These are phyloP conservation scores for Diaporthe batatas DNA, from an alignment of 2,329 filamentous ascomycete species.

Conservation along the genomic window DNA sequence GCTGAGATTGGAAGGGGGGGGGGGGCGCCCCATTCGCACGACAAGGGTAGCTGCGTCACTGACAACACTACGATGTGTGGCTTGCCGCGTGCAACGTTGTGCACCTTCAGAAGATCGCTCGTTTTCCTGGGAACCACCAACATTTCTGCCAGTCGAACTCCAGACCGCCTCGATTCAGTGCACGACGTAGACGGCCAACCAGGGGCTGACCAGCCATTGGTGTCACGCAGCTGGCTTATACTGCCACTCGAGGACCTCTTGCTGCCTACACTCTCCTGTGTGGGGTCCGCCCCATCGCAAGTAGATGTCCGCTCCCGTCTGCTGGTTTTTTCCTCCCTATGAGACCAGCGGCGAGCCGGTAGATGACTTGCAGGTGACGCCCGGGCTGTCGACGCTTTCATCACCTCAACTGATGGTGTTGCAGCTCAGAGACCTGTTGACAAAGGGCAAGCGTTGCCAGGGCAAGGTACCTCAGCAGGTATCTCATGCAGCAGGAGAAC, in stretches of 20 bases:
- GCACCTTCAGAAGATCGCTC: slow-evolving; percentile 25
- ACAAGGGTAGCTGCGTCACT: slow-evolving; percentile 32
- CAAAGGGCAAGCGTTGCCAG: slow-evolving; percentile 3
- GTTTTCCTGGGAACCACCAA: slow-evolving; percentile 31
- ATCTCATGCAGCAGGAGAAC: slow-evolving; percentile 19
- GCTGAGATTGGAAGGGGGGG: slow-evolving; percentile 23
- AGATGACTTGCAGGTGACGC: slow-evolving; percentile 36
- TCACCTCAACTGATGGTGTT: neutral
- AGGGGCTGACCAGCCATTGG: neutral
- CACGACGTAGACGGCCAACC: slow-evolving; percentile 2
- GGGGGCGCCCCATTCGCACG: slow-evolving; percentile 21
- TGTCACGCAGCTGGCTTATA: slow-evolving; percentile 18
- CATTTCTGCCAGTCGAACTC: neutral
- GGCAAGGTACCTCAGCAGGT: neutral
- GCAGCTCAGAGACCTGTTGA: neutral
- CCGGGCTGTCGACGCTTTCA: slow-evolving; percentile 23
- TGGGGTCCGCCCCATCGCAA: slow-evolving; percentile 11
- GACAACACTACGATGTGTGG: slow-evolving; percentile 37
- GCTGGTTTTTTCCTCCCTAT: neutral
- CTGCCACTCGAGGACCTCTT: slow-evolving; percentile 9
- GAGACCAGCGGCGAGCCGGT: slow-evolving; percentile 3
- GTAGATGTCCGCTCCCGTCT: slow-evolving; percentile 7
- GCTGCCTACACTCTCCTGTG: neutral
- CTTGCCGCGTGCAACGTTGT: slow-evolving; percentile 24
- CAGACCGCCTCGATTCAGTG: slow-evolving; percentile 19